Evolutionary conservation across 768 basidiomycete genomes (phyloP).

Genomic region (Lactarius deliciosus): DNA sequence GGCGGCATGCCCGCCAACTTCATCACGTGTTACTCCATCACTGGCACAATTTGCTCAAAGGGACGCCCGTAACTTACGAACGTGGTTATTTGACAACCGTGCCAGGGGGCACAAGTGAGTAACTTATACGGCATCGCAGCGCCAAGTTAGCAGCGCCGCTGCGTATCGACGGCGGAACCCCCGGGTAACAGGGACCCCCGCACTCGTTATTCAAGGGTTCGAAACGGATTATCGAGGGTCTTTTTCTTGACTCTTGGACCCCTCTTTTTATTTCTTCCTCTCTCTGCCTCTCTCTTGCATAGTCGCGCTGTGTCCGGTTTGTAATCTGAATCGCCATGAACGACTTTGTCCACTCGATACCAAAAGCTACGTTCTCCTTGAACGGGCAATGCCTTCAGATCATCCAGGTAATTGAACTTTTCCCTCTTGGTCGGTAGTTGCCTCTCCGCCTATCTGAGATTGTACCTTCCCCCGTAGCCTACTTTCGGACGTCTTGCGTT

Average conservation of each 20-base stretch:
- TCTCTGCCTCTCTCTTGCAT: neutral
- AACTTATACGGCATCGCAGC: neutral
- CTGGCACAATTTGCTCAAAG: neutral
- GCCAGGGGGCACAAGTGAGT: neutral
- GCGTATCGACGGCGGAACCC: neutral
- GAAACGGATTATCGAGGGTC: neutral
- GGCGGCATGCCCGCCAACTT: no score
- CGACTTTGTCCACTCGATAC: constrained; percentile 17
- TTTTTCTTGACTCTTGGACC: neutral
- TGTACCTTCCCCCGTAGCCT: neutral
- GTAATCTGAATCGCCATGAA: constrained; percentile 5
- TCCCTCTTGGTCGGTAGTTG: neutral
- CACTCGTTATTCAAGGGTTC: neutral
- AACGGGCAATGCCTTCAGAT: constrained; percentile 15
- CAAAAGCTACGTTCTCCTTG: constrained; percentile 10
- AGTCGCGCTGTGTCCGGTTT: neutral
- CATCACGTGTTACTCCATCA: neutral
- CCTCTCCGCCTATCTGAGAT: neutral
- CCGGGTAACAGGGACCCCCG: neutral
- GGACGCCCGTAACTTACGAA: neutral
- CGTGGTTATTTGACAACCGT: neutral
- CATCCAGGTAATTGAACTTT: constrained; percentile 7
- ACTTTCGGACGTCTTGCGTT: constrained; percentile 12
- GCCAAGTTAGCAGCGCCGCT: neutral
- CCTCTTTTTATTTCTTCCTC: neutral